Evolutionary conservation across 163 green algal species (phyloP).

Genomic region (Picocystis sp.): DNA sequence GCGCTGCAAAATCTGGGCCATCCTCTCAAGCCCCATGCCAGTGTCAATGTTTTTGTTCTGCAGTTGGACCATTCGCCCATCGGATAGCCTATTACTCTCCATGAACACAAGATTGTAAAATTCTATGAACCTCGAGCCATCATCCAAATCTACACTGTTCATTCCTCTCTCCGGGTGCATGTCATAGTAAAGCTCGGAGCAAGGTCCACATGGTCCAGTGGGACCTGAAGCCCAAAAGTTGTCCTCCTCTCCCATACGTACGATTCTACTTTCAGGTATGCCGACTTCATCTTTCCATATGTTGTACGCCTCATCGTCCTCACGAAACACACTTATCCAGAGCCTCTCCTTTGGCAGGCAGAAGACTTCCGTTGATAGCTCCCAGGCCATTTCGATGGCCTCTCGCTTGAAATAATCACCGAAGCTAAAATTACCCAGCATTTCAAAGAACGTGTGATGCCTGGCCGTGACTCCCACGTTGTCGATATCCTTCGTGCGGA

Average conservation of each 20-base stretch:
- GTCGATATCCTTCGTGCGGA: conserved; percentile 90
- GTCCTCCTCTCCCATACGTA: conserved; percentile 60
- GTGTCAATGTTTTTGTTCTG: conserved; percentile 78
- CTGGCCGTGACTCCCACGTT: conserved; percentile 83
- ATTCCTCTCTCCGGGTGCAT: conserved; percentile 60
- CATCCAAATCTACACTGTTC: conserved; percentile 40
- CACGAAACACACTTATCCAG: conserved; percentile 74
- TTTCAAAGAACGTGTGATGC: conserved; percentile 97
- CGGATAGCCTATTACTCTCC: conserved; percentile 50
- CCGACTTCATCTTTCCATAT: conserved; percentile 65
- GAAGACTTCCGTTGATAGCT: conserved; percentile 64
- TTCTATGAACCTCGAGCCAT: conserved; percentile 86
- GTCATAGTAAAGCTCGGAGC: conserved; percentile 89
- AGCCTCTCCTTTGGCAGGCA: conserved; percentile 49
- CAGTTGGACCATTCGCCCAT: conserved; percentile 46
- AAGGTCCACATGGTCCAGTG: conserved; percentile 80
- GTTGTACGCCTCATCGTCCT: conserved; percentile 62
- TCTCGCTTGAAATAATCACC: conserved; percentile 95
- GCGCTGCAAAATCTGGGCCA: conserved; percentile 75
- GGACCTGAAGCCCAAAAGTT: conserved; percentile 86
- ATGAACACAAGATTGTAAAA: conserved; percentile 99
- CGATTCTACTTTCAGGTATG: conserved; percentile 49
- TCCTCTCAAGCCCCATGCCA: conserved; percentile 67
- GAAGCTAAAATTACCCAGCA: conserved; percentile 95
- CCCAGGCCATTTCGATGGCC: conserved; percentile 69